These are phyloP conservation scores for Cryptomeria japonica DNA, from an alignment of 75 land plant species.

Conservation along the genomic window DNA sequence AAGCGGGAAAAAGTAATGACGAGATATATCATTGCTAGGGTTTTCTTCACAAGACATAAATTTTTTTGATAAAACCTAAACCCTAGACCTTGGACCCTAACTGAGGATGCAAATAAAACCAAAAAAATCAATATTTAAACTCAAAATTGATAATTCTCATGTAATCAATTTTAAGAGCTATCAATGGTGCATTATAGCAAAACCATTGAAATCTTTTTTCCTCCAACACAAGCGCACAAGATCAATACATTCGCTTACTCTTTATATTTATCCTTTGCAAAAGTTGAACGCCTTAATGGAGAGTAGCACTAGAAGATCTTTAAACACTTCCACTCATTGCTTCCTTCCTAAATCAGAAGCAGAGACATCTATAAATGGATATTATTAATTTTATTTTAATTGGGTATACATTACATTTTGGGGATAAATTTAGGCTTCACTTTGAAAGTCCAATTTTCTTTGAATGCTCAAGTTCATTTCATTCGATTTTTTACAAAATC, in stretches of 20 bases:
- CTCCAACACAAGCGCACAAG: not conserved
- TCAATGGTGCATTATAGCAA: not conserved
- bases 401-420: too few relatives aligned
- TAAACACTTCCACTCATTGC: not conserved
- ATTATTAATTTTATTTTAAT: too few relatives aligned
- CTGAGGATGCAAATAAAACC: too few relatives aligned
- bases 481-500: not conserved
- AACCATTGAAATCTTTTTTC: not conserved
- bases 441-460: not conserved
- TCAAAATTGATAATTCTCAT: too few relatives aligned
- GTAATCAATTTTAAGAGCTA: too few relatives aligned
- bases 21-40: too few relatives aligned
- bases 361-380: not conserved
- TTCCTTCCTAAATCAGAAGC: not conserved
- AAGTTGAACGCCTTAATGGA: not conserved
- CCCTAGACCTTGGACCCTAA: too few relatives aligned
- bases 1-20: too few relatives aligned
- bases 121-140: too few relatives aligned
- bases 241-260: not conserved
- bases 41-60: too few relatives aligned
- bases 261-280: not conserved
- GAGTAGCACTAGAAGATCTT: not conserved
- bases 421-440: too few relatives aligned
- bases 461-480: not conserved
- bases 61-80: too few relatives aligned